Percentiles rank a stretch among this genome's conserved stretches.
These are phyloP conservation scores for Trichoderma koningii DNA, from an alignment of 2,329 filamentous ascomycete genomes.

Conservation along the genomic window DNA sequence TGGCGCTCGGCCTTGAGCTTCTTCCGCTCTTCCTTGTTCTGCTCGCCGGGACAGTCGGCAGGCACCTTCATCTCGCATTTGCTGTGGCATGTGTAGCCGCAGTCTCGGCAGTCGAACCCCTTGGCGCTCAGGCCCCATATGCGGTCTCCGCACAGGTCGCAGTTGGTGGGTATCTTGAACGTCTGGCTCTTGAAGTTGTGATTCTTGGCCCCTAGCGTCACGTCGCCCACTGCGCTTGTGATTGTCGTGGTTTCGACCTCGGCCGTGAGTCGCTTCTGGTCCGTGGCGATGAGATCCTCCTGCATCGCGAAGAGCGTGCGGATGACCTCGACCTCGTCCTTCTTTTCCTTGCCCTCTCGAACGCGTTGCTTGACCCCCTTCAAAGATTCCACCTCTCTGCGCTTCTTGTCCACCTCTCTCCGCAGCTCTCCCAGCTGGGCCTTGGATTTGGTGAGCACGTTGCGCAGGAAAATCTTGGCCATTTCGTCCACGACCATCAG, in stretches of 20 bases:
- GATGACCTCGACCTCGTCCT: conserved; percentile 85
- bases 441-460: conserved; percentile 90
- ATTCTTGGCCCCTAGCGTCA: conserved; percentile 88
- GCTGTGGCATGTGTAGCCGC: conserved; percentile 96
- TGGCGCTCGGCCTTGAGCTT: conserved; percentile 87
- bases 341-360: conserved; percentile 80
- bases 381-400: conserved; percentile 77
- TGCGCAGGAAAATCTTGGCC: conserved; percentile 87
- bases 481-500: conserved; percentile 82
- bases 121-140: conserved; percentile 98
- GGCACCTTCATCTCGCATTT: conserved; percentile 99
- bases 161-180: conserved; percentile 98
- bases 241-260: conserved; percentile 95
- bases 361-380: conserved; percentile 75
- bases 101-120: conserved; percentile 93
- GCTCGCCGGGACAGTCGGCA: conserved; percentile 90
- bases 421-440: conserved; percentile 76
- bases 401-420: conserved; percentile 81
- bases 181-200: conserved; percentile 99
- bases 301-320: conserved; percentile 80
- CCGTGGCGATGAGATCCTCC: conserved; percentile 80
- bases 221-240: conserved; percentile 84
- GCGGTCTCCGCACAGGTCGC: conserved; percentile 91
- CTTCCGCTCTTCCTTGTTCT: conserved; percentile 93
- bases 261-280: conserved; percentile 80